Base-by-base conservation (phyloP, 1,284 basidiomycete species). In the Tetrapyrgos nigripes region DNA sequence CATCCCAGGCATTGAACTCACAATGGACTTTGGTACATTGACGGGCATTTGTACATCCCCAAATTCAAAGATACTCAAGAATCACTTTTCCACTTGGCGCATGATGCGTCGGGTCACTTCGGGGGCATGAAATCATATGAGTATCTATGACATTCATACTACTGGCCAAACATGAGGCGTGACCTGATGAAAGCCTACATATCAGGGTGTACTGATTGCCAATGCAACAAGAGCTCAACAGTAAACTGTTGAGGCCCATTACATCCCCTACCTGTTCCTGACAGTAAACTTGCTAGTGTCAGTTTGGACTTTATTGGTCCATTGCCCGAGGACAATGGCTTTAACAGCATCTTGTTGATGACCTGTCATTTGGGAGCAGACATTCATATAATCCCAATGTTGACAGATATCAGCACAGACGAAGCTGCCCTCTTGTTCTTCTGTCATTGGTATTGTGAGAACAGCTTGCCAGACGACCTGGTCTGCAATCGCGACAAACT, bases 21-120 rank as follows among this genome's bases (percentile, higher is more conserved):
- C n/a, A n/a, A n/a, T n/a, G n/a, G 65, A 0, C 63, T 80, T 0
- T 63, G 76, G 29, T 78, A 66, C 54, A 57, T 76, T 11, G 69
- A 67, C 1, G 29, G 55, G 1, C 53, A 67, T 0, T 58, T 77
- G n/a, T n/a, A n/a, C n/a, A n/a, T n/a, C n/a, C n/a, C n/a, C n/a
- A n/a, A n/a, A n/a, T n/a, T n/a, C n/a, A 0, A 59, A 77, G 3
- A 70, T 80, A 4, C 58, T 2, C 55, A 53, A 9, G 64, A 71
- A 31, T 31, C 50, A 10, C 54, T n/a, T n/a, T n/a, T n/a, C n/a
- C n/a, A n/a, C n/a, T n/a, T n/a, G n/a, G n/a, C n/a, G n/a, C 73
- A 74, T 50, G 62, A 72, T 17, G 24, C 54, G 0, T 51, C 70
- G 0, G 68, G 73, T 4, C 74, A 77, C 33, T 69, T 73, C 31